phyloP scores from a whole-genome alignment of 1,284 basidiomycete genomes.

The Anthracocystis panici-leucophaei region DNA sequence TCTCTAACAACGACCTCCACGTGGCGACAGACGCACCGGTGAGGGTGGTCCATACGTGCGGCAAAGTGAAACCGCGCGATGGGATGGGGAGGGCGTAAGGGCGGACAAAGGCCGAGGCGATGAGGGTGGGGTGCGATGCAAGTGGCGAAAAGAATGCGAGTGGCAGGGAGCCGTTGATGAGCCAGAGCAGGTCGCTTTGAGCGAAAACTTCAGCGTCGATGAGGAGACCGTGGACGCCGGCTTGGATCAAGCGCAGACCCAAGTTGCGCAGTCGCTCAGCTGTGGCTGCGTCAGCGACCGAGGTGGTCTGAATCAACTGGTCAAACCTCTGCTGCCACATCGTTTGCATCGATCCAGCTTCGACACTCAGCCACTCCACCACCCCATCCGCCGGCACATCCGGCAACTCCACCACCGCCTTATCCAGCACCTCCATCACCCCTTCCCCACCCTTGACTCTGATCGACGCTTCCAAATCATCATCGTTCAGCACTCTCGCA shows the following conservation, averaged over 20 bases:
- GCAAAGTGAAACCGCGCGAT: not conserved
- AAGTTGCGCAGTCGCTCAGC: constrained; percentile 11
- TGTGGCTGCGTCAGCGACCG: not conserved
- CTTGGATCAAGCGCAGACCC: not conserved
- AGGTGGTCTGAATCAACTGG: not conserved
- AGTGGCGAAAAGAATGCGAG: constrained; percentile 31
- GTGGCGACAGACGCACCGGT: not conserved
- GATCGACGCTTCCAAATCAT: constrained; percentile 40
- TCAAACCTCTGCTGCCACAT: constrained; percentile 14
- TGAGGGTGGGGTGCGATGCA: not conserved
- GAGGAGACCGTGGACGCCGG: not conserved
- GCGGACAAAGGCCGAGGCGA: constrained; percentile 13
- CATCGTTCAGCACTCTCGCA: constrained; percentile 44
- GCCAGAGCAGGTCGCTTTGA: not conserved
- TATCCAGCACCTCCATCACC: constrained; percentile 11
- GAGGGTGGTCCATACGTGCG: constrained; percentile 40
- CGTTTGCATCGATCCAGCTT: not conserved
- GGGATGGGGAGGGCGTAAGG: constrained; percentile 13
- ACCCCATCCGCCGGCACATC: constrained; percentile 20
- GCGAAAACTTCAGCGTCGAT: not conserved
- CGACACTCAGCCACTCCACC: constrained; percentile 16
- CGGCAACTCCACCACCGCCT: constrained; percentile 14
- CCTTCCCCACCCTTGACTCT: not conserved
- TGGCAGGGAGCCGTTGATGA: constrained; percentile 9
- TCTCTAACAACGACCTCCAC: constrained; percentile 25